Conservation (phyloP, 495 filamentous ascomycete genomes). For the Penicillium herquei region DNA sequence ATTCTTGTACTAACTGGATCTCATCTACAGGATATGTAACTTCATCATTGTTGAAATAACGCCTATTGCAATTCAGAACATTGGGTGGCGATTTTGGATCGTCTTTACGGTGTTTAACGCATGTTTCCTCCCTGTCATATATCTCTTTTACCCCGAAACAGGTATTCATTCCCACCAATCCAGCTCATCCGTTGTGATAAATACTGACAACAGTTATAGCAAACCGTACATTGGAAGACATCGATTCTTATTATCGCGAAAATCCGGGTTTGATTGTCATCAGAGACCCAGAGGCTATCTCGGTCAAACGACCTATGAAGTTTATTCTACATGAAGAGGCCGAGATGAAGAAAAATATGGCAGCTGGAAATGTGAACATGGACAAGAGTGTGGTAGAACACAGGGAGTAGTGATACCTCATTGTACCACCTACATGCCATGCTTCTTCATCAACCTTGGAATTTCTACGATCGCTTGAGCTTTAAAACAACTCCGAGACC, state of each 20-base stretch:
- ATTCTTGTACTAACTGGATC: not conserved
- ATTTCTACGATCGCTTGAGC: too few species aligned
- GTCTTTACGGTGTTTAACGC: not conserved
- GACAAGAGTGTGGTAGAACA: not conserved
- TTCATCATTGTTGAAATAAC: conserved; percentile 1
- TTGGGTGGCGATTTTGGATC: not conserved
- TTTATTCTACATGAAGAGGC: not conserved
- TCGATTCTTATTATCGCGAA: not conserved
- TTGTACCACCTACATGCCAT: too few species aligned
- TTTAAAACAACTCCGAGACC: too few species aligned
- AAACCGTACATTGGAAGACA: not conserved
- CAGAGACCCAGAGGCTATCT: not conserved
- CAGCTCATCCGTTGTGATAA: not conserved
- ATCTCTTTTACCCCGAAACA: not conserved
- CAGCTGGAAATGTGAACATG: not conserved
- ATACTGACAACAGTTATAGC: too few species aligned
- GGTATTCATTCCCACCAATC: not conserved
- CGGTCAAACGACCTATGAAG: not conserved
- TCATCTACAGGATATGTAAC: not conserved
- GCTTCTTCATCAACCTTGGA: too few species aligned
- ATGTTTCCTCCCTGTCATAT: not conserved
- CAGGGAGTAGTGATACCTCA: not conserved
- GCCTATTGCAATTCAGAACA: not conserved
- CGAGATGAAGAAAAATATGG: not conserved
- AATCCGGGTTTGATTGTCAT: not conserved